Conservation (phyloP, 768 basidiomycete genomes). For the Pleurotus djamor region DNA sequence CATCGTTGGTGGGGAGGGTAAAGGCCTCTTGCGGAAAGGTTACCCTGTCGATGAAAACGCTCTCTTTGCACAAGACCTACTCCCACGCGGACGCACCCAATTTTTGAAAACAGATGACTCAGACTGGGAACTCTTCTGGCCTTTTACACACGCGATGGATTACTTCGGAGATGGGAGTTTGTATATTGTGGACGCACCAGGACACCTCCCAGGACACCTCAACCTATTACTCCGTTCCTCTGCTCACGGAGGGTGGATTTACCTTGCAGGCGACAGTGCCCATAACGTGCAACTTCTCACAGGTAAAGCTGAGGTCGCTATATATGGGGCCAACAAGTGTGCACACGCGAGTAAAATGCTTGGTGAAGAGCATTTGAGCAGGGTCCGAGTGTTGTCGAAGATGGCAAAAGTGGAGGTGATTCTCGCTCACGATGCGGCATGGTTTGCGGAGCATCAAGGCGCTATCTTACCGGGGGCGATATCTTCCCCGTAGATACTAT, state of each 20-base stretch:
- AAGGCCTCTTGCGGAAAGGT: conserved; percentile 29
- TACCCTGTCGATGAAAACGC: conserved; percentile 40
- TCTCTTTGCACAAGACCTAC: conserved; percentile 26
- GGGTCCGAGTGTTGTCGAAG: conserved; percentile 34
- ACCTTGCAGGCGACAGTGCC: conserved; percentile 53
- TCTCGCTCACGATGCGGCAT: conserved; percentile 51
- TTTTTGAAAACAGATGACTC: conserved; percentile 24
- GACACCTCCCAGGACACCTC: conserved; percentile 55
- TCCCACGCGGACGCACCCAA: conserved; percentile 31
- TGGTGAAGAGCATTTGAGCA: conserved; percentile 38
- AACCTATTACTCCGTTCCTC: conserved; percentile 55
- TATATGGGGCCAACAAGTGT: conserved; percentile 25
- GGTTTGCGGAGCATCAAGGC: conserved; percentile 42
- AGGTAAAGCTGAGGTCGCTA: conserved; percentile 38
- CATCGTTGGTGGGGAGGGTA: conserved; percentile 41
- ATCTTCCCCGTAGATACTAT: conserved; percentile 5
- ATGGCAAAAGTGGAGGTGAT: conserved; percentile 40
- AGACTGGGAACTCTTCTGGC: conserved; percentile 40
- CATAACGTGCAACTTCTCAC: conserved; percentile 52
- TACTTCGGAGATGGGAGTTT: conserved; percentile 57
- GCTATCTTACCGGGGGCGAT: conserved; percentile 43
- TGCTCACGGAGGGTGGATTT: conserved; percentile 51
- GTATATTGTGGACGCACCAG: conserved; percentile 56
- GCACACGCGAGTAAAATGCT: conserved; percentile 39
- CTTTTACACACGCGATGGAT: conserved; percentile 50